These are phyloP conservation scores for Tylopilus cervinicoccineus DNA, from an alignment of 768 basidiomycete species.

Conservation along the genomic window DNA sequence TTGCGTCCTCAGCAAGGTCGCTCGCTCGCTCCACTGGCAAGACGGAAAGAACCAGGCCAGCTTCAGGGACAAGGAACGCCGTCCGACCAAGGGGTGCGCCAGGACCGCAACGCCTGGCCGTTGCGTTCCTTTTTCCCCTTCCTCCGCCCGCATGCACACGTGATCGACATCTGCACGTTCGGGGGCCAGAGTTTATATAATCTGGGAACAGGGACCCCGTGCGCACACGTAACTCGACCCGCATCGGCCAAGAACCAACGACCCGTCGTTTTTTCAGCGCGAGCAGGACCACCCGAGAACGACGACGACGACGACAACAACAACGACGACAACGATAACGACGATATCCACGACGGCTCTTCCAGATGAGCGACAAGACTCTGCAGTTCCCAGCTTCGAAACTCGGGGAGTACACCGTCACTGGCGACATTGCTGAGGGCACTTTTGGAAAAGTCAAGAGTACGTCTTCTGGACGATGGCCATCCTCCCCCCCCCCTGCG, in stretches of 20 bases:
- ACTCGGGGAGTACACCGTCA: constrained; percentile 89
- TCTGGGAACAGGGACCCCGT: constrained; percentile 18
- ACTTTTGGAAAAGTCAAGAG: constrained; percentile 99
- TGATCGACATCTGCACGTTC: constrained; percentile 5
- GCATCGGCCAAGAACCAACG: constrained; percentile 20
- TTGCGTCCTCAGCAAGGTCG: too few relatives aligned
- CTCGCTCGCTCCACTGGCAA: too few relatives aligned
- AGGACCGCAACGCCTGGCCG: background rate
- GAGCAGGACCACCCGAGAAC: constrained; percentile 1
- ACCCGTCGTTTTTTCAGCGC: constrained; percentile 24
- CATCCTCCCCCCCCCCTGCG: constrained; percentile 16
- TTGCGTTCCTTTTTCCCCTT: background rate
- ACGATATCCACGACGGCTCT: constrained; percentile 10
- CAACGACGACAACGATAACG: background rate
- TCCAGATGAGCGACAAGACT: constrained; percentile 25
- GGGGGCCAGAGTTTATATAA: constrained; percentile 20
- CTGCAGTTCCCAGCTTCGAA: constrained; percentile 54
- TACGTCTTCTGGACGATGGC: constrained; percentile 40
- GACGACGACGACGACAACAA: constrained; percentile 9
- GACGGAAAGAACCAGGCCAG: background rate
- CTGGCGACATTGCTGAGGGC: constrained; percentile 88
- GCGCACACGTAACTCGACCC: constrained; percentile 18
- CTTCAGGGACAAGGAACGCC: background rate
- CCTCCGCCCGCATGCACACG: constrained; percentile 2
- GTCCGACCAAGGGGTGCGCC: background rate